Evolutionary conservation across 2,329 filamentous ascomycete genomes (phyloP), one percentile per base, ranked within the genome.

Genomic region (Pleoardoris graminearum): DNA sequence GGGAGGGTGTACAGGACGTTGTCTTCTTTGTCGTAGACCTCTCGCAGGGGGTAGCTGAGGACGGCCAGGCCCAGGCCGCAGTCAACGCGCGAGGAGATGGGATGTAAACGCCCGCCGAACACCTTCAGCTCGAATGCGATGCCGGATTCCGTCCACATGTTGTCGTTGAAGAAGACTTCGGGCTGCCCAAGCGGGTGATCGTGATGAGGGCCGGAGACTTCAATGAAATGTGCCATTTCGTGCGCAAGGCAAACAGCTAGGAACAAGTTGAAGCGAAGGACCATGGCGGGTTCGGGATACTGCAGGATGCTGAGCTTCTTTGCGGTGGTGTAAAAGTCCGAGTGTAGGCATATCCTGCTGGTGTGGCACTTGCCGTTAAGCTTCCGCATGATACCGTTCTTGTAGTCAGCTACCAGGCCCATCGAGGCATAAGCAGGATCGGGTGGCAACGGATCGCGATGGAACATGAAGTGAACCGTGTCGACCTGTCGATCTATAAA

Each of bases 171-270:
- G 45, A 73, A 75, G 7, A 73, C 69, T 48, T 74, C 72, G 0
- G 70, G 68, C 50, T 68, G 62, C 6, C 68, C 71, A 1, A 73
- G 56, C 0, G 66, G 67, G 25, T 69, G 68, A 16, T 71, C 65
- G 43, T 71, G 71, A 37, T 71, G 68, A 7, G 70, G 70, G 4
- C 69, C 70, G 10, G 71, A 72, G 1, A 74, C 67, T 50, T 74
- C 72, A 44, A 74, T 68, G 57, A 74, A 75, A 53, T 75, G 73
- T 27, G 73, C 71, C 50, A 75, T 63, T 53, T 75, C 73, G 36
- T 75, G 73, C 4, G 63, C 63, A 7, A 75, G 54, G 36, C 70
- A 74, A 7, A 72, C 66, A 10, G 72, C 72, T 2, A 75, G 59
- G 48, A 74, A 74, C 27, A 75, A 60, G 36, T 75, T 74, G 62